Percentiles rank a stretch among this genome's conserved stretches.
Conservation (phyloP, 208 protist genomes). For the Leptomonas pyrrhocoris region DNA sequence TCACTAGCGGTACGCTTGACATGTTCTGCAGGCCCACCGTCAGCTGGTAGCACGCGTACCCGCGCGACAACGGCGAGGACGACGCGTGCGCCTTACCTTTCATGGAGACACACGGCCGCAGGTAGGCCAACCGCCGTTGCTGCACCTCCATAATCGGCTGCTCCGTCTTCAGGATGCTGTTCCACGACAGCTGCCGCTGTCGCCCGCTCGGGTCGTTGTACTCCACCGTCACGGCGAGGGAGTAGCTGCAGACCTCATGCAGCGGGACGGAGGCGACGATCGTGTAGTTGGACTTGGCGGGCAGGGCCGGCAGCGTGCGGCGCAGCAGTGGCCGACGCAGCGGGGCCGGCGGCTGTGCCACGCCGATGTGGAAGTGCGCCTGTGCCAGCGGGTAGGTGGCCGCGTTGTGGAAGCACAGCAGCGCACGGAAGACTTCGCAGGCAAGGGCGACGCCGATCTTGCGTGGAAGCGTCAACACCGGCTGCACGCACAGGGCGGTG, state of each 20-base stretch:
- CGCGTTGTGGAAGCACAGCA: conserved; percentile 73
- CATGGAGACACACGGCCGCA: neutral
- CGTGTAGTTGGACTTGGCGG: conserved; percentile 38
- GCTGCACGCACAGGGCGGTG: conserved; percentile 41
- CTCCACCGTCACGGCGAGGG: conserved; percentile 51
- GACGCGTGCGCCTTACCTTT: neutral
- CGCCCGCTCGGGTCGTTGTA: conserved; percentile 58
- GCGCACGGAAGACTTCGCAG: conserved; percentile 60
- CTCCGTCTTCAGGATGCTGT: conserved; percentile 52
- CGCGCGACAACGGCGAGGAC: neutral
- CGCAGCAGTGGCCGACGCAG: conserved; percentile 32
- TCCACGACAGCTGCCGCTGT: conserved; percentile 53
- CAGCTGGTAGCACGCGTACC: conserved; percentile 40
- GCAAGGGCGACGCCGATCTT: conserved; percentile 57
- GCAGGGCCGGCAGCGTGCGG: conserved; percentile 28
- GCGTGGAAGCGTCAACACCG: conserved; percentile 54
- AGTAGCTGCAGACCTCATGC: conserved; percentile 35
- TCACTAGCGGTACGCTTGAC: conserved; percentile 40
- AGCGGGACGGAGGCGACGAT: conserved; percentile 26
- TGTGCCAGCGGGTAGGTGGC: conserved; percentile 55
- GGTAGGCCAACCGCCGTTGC: conserved; percentile 33
- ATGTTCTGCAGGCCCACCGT: conserved; percentile 54
- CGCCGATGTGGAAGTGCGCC: conserved; percentile 40
- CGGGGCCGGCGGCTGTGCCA: conserved; percentile 26
- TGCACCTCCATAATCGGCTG: conserved; percentile 46